phyloP scores from a whole-genome alignment of 2,329 filamentous ascomycete genomes.

The Sclerotinia borealis region DNA sequence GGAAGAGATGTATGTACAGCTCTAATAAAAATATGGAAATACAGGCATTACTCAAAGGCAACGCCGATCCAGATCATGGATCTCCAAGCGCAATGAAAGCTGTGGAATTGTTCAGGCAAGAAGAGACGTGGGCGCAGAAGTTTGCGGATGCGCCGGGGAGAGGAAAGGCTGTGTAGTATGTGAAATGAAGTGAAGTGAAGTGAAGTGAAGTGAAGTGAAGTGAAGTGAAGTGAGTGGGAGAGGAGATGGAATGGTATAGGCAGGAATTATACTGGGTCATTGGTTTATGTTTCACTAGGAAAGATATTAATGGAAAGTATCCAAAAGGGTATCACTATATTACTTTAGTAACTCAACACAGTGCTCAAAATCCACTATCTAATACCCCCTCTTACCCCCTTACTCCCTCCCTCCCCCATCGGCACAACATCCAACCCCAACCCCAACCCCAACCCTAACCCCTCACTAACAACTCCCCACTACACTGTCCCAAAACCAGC shows the following conservation, averaged over 20 bases:
- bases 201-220: too few species aligned
- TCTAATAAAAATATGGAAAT: constrained; percentile 42
- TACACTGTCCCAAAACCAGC: neutral
- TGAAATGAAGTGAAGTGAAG: neutral
- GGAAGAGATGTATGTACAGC: fast-evolving
- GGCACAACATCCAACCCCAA: neutral
- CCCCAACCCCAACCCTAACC: neutral
- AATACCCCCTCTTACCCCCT: neutral
- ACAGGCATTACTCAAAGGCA: constrained; percentile 42
- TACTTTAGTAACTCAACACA: too few species aligned
- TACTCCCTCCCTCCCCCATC: neutral
- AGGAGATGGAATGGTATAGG: neutral
- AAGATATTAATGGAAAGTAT: too few species aligned
- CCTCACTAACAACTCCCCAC: neutral
- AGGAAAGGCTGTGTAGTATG: constrained; percentile 35
- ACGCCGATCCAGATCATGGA: constrained; percentile 49
- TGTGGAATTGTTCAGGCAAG: constrained; percentile 47
- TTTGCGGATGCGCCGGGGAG: constrained; percentile 45
- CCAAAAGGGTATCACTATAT: too few species aligned
- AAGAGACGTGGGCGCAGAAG: constrained; percentile 43
- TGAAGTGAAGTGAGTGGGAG: too few species aligned
- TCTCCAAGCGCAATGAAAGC: constrained; percentile 44
- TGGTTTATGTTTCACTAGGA: too few species aligned
- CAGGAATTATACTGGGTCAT: too few species aligned
- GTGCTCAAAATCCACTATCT: neutral